Evolutionary conservation across 805 yeast genomes (phyloP), one percentile per base, ranked within the genome.

Genomic region (Kluyveromyces wickerhamii): DNA sequence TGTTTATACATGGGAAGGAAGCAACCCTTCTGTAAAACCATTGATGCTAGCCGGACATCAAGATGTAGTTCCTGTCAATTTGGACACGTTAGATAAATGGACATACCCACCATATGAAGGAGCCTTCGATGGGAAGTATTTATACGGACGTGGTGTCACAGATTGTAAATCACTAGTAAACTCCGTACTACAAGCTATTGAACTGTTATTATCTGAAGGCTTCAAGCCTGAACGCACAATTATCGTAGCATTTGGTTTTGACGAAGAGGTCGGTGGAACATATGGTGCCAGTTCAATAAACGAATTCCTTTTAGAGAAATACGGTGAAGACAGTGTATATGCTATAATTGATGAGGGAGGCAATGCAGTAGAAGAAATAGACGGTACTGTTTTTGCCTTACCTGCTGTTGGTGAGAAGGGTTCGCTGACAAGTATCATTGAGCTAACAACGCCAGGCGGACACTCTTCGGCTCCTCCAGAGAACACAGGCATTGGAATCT

Each of bases 11-110:
- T 71, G 81, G 69, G 48, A 65, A 35, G 87, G 89, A 3, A 50
- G 66, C 4, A 47, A 68, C 29, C 19, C 42, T 10, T 32, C 52
- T 3, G 57, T 74, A 39, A 76, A 77, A 52, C 92, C 92, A 11
- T 43, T 77, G 18, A 47, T 81, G 51, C 60, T 80, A 33, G 70
- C 78, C 49, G 87, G 86, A 2, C 92, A 82, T 52, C 79, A 74
- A 51, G 89, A 82, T 48, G 82, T 77, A 3, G 92, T 82, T 16
- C 92, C 92, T 1, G 77, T 79, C 7, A 79, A 74, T 47, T 51
- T 54, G 9, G 69, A 66, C 14, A 72, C 83, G 0, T 51, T 63
- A 19, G 55, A 49, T 13, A 63, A 71, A 37, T 82, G 92, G 92
- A 58, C 58, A 0, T 62, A 72, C 48, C 73, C 71, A 7, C 89